Conservation (phyloP, 805 yeast genomes). For the Yamadazyma tumulicola region DNA sequence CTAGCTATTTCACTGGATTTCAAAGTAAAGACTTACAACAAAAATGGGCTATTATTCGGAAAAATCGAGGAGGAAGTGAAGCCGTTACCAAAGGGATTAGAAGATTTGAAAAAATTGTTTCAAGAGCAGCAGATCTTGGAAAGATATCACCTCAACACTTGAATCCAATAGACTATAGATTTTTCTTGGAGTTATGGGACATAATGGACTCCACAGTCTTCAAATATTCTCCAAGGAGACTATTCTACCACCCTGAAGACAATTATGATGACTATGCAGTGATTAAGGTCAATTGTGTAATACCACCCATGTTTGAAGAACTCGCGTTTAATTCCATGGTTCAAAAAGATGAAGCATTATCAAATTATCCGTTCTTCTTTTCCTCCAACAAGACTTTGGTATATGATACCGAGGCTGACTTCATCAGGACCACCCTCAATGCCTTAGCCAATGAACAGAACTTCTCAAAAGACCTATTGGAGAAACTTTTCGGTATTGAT, state of each 20-base stretch:
- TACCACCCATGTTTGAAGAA: slow-evolving; percentile 34
- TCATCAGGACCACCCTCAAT: slow-evolving; percentile 41
- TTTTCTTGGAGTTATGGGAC: slow-evolving; percentile 64
- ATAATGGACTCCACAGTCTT: slow-evolving; percentile 41
- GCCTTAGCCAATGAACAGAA: slow-evolving; percentile 51
- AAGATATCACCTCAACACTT: slow-evolving; percentile 48
- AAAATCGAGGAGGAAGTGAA: slow-evolving; percentile 38
- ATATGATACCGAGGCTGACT: slow-evolving; percentile 20
- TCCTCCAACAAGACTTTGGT: slow-evolving; percentile 9
- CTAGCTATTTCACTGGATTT: slow-evolving; percentile 43
- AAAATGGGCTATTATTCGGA: slow-evolving; percentile 70
- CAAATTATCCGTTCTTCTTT: slow-evolving; percentile 41
- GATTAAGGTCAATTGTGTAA: slow-evolving; percentile 9
- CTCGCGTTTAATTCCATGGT: slow-evolving; percentile 62
- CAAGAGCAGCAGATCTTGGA: slow-evolving; percentile 56
- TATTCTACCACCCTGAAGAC: slow-evolving; percentile 41
- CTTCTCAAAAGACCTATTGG: slow-evolving; percentile 47
- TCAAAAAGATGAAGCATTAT: slow-evolving; percentile 58
- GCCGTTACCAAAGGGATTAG: slow-evolving; percentile 60
- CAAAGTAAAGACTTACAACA: slow-evolving; percentile 46
- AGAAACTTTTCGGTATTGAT: slow-evolving; percentile 40
- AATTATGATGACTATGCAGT: slow-evolving; percentile 45
- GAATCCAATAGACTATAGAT: slow-evolving; percentile 43
- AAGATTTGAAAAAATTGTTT: slow-evolving; percentile 65
- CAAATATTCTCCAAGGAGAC: slow-evolving; percentile 22